These are phyloP conservation scores for Oryza meyeriana DNA, from an alignment of 176 grass and related monocot genomes.

Conservation along the genomic window DNA sequence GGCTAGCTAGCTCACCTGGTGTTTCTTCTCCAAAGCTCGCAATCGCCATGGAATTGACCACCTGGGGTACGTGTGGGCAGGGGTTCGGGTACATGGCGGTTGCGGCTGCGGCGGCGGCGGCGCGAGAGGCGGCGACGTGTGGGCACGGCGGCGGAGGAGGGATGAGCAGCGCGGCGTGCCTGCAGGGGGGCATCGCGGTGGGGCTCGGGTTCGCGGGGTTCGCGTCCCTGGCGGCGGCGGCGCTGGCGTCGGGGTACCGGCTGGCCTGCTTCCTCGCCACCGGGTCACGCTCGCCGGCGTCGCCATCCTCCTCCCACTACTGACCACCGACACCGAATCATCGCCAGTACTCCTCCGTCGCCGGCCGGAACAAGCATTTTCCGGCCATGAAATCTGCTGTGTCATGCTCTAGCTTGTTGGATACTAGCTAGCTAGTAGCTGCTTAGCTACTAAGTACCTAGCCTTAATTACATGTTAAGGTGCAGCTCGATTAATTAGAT, in stretches of 20 bases:
- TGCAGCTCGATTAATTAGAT: not conserved
- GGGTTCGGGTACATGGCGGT: conserved; percentile 64
- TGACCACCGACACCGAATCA: not conserved
- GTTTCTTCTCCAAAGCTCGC: too few species aligned
- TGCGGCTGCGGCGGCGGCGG: conserved; percentile 38
- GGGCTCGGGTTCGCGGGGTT: conserved; percentile 67
- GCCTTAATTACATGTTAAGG: not conserved
- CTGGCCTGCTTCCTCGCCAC: conserved; percentile 41
- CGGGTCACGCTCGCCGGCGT: conserved; percentile 62
- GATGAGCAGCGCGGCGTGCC: conserved; percentile 31
- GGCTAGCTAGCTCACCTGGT: not conserved
- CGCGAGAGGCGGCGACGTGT: conserved; percentile 37
- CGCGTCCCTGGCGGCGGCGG: conserved; percentile 55
- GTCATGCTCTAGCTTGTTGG: not conserved
- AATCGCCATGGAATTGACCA: not conserved
- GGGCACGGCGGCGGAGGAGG: not conserved
- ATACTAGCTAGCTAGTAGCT: not conserved
- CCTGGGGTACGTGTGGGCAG: conserved; percentile 13
- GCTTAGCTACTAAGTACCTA: not conserved
- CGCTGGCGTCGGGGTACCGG: conserved; percentile 62
- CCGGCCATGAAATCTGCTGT: not conserved
- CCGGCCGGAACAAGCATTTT: not conserved
- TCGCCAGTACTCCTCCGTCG: not conserved
- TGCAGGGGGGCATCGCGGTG: conserved; percentile 52
- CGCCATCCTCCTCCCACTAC: not conserved